Evolutionary conservation across 2,329 filamentous ascomycete species (phyloP), one percentile per base, ranked within the genome.

Genomic region (Beauveria varroae): DNA sequence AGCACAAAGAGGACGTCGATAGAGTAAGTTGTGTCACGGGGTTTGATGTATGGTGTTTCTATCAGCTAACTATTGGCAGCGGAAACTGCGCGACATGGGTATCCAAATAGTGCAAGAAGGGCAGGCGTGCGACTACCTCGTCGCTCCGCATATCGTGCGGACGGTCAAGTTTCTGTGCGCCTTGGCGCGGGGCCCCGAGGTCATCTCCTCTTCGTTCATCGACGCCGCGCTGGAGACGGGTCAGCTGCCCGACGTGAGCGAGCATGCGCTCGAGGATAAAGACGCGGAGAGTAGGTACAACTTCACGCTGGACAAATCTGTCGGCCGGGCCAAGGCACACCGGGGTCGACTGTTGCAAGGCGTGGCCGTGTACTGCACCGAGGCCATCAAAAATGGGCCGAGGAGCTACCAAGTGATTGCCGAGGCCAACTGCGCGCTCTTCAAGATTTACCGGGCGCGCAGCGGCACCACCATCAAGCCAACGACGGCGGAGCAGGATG

Each of bases 121-220:
- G 28, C 83, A 84, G 53, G 82, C 85, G 50, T 95, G 91, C 71
- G 90, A 93, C 68, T 90, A 96, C 71, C 83, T 99, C 12, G 92
- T 91, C 40, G 93, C 93, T 3, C 95, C 93, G 1, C 84, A 86
- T 47, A 86, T 98, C 64, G 85, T 97, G 40, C 88, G 95, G 43
- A 99, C 95, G 0, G 86, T 91, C 71, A 99, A 99, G 71, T 99
- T 99, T 71, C 86, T 98, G 55, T 89, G 88, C 64, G 91, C 92
- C 14, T 78, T 99, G 30, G 92, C 95, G 20, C 86, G 86, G 63
- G 92, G 90, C 0, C 91, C 92, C 0, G 81, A 84, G 1, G 84
- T 98, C 49, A 82, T 98, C 59, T 86, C 86, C 51, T 89, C 88
- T 0, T 81, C 84, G 9, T 99, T 91, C 72, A 84, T 99, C 62